These are phyloP conservation scores for Posidonia oceanica DNA, from an alignment of 116 monocot genomes.

Conservation along the genomic window DNA sequence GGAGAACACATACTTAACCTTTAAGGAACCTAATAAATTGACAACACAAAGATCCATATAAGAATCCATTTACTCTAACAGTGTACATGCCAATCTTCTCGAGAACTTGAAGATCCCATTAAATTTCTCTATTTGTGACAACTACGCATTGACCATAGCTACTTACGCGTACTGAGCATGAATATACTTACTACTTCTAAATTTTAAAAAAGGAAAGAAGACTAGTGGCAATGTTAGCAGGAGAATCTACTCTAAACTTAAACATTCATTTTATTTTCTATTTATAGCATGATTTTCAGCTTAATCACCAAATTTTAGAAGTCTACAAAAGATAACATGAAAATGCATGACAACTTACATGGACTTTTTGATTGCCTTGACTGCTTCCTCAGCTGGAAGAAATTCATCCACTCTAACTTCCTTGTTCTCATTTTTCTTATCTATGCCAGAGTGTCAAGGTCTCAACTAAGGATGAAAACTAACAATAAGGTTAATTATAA, in stretches of 20 bases:
- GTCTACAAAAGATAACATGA: not conserved
- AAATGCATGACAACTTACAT: constrained; percentile 38
- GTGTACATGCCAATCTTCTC: too few species aligned
- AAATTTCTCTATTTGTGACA: too few species aligned
- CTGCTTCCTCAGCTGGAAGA: constrained; percentile 61
- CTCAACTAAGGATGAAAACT: not conserved
- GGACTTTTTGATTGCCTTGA: constrained; percentile 67
- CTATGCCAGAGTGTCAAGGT: constrained; percentile 17
- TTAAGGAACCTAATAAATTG: too few species aligned
- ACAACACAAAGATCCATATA: too few species aligned
- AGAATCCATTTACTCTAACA: too few species aligned
- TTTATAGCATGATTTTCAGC: too few species aligned
- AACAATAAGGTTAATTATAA: not conserved
- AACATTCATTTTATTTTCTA: too few species aligned
- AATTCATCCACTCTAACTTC: constrained; percentile 80
- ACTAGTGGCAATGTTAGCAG: not conserved
- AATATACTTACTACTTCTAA: not conserved
- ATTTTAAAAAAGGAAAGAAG: not conserved
- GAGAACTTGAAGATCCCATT: too few species aligned
- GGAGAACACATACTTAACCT: too few species aligned
- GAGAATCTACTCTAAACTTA: not conserved
- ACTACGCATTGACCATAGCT: too few species aligned
- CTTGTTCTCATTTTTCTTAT: constrained; percentile 92
- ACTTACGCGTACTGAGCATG: not conserved
- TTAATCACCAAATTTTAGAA: too few species aligned